Conservation (phyloP, 805 yeast species). For the Yarrowia bubula region DNA sequence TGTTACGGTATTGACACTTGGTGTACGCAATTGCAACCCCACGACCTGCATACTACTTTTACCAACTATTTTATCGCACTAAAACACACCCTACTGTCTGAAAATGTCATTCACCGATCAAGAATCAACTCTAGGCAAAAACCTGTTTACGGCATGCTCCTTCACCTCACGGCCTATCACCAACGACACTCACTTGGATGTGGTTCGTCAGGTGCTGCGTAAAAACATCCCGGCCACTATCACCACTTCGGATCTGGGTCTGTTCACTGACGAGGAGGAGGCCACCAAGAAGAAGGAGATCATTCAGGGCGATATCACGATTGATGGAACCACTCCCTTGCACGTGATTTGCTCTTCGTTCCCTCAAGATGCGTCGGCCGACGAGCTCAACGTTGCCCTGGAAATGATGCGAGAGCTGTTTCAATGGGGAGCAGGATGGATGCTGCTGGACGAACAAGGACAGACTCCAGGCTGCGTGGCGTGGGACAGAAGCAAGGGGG, state of each 20-base stretch:
- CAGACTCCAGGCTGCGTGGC: conserved; percentile 86
- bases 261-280: conserved; percentile 28
- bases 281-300: conserved; percentile 14
- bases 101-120: background rate
- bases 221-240: conserved; percentile 81
- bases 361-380: conserved; percentile 42
- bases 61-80: background rate
- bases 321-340: conserved; percentile 72
- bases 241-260: conserved; percentile 69
- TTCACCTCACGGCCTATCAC: conserved; percentile 30
- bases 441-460: conserved; percentile 63
- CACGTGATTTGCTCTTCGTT: conserved; percentile 63
- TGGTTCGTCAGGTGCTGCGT: conserved; percentile 48
- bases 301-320: conserved; percentile 33
- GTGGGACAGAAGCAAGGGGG: background rate
- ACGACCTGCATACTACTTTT: background rate
- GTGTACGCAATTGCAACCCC: background rate
- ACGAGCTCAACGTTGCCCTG: conserved; percentile 48
- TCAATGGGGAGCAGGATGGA: conserved; percentile 92
- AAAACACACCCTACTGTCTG: background rate
- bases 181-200: conserved; percentile 27
- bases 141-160: conserved; percentile 29
- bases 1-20: background rate
- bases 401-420: conserved; percentile 64
- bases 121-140: background rate